Conservation (phyloP, 208 protist species). For the Trypanosoma boissoni region DNA sequence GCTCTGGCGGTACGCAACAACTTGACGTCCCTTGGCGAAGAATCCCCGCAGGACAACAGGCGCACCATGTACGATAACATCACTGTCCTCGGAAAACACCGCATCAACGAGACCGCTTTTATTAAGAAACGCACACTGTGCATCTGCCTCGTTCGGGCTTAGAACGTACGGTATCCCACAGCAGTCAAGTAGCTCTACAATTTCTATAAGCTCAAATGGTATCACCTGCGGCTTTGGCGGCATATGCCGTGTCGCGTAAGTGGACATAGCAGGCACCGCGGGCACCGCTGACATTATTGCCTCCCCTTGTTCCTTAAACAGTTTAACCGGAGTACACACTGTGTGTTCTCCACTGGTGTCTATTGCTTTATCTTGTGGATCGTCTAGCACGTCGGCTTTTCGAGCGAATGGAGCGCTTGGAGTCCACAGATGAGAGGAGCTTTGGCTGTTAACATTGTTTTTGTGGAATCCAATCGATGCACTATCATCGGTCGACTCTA, state of each 20-base stretch:
- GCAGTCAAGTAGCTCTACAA: constrained; percentile 78
- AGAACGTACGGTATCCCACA: constrained; percentile 87
- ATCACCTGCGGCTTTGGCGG: constrained; percentile 10
- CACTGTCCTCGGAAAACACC: constrained; percentile 96
- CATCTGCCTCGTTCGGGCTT: constrained; percentile 90
- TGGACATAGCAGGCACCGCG: no score
- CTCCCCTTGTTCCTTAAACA: no score
- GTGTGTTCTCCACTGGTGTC: background rate
- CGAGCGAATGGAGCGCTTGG: constrained; percentile 31
- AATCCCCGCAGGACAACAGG: constrained; percentile 90
- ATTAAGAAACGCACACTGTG: constrained; percentile 92
- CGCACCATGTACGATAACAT: constrained; percentile 95
- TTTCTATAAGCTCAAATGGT: constrained; percentile 67
- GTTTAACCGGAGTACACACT: no score
- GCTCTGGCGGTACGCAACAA: constrained; percentile 57
- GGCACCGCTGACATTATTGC: no score
- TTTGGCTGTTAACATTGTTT: background rate
- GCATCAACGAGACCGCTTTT: constrained; percentile 83
- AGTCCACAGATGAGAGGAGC: constrained; percentile 31
- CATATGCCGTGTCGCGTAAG: no score
- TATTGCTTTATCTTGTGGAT: background rate
- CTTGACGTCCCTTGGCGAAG: constrained; percentile 71
- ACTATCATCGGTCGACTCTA: background rate
- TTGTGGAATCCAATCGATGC: background rate
- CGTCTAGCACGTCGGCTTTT: background rate